Base-by-base conservation (phyloP, 176 grass and related monocot genomes). In the Oryza brachyantha region DNA sequence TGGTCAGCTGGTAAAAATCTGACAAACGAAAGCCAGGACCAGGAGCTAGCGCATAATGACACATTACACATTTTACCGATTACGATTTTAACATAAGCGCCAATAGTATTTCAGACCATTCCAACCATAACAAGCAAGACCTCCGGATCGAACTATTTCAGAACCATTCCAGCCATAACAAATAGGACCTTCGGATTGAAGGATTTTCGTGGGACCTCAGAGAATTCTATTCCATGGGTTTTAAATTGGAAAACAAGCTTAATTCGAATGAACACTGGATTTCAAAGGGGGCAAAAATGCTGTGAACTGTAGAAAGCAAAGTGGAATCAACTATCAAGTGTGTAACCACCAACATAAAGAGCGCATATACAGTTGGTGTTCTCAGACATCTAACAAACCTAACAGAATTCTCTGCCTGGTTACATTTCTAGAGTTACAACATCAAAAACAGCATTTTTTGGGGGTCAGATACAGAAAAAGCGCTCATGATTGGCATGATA, bases 311-410 rank as follows among this genome's bases (percentile, higher is more conserved):
- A 62, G 14, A 12, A 34, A 13, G 43, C 5, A 60, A 76, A 7
- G 5, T 17, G 8, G 29, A 63, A 62, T 8, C 36, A 25, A 38
- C 25, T 40, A 25, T 43, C 37, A 42, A 57, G 21, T 24, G 66
- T 55, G 14, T 55, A 22, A 22, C 11, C 11, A 58, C 17, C 26
- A 24, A 29, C 50, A 55, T 22, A 70, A 31, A 55, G 10, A 67
- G 31, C 7, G 11, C 13, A 29, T 61, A 29, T 9, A 61, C 2
- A 62, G 37, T 24, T 21, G 12, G 10, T 29, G 55, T 21, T 76
- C 41, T 55, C 66, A 62, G 11, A 72, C 43, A 29, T 76, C 41
- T 67, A 78, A 72, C 54, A 61, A 60, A 38, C n/a, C n/a, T n/a
- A n/a, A n/a, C n/a, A n/a, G n/a, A n/a, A 81, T 43, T 5, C 6